These are phyloP conservation scores for Clavariopsis aquatica DNA, from an alignment of 495 filamentous ascomycete genomes.

Conservation along the genomic window DNA sequence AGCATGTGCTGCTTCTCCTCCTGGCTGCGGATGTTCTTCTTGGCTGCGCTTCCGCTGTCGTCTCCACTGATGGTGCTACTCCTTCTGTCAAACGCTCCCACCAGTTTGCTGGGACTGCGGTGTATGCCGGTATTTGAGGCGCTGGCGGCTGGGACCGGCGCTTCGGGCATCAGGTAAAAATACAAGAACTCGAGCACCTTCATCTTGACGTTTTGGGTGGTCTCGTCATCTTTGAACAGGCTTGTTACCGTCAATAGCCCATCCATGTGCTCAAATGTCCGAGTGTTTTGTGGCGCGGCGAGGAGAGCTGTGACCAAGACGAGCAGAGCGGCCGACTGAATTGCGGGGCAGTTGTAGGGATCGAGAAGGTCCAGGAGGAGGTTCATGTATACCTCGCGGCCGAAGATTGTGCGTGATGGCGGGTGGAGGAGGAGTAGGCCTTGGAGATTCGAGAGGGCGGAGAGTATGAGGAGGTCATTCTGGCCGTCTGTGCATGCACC, in stretches of 20 bases:
- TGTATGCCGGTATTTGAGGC: conserved; percentile 43
- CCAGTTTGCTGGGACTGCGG: conserved; percentile 72
- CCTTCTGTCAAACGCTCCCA: conserved; percentile 51
- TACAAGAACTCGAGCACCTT: conserved; percentile 94
- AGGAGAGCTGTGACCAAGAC: conserved; percentile 87
- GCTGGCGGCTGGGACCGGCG: conserved; percentile 52
- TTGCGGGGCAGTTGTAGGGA: conserved; percentile 83
- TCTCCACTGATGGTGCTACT: conserved; percentile 48
- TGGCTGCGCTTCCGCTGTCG: conserved; percentile 43
- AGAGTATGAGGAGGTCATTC: conserved; percentile 86
- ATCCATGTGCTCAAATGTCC: conserved; percentile 90
- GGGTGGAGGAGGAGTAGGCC: conserved; percentile 89
- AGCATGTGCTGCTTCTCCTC: conserved; percentile 86
- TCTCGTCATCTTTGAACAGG: conserved; percentile 82
- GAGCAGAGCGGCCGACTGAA: conserved; percentile 85
- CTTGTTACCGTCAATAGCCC: conserved; percentile 91
- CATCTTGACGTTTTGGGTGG: conserved; percentile 83
- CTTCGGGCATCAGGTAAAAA: conserved; percentile 97
- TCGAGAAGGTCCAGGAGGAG: conserved; percentile 93
- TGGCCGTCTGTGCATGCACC: conserved; percentile 59
- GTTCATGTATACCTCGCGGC: conserved; percentile 92
- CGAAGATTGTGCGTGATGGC: conserved; percentile 84
- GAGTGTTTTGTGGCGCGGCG: conserved; percentile 78
- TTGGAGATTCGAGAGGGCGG: conserved; percentile 85
- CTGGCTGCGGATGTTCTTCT: conserved; percentile 63